Percentiles rank a stretch among this genome's conserved stretches.
phyloP scores from a whole-genome alignment of 192 early-diverging fungal genomes.

The Coemansia brasiliensis region DNA sequence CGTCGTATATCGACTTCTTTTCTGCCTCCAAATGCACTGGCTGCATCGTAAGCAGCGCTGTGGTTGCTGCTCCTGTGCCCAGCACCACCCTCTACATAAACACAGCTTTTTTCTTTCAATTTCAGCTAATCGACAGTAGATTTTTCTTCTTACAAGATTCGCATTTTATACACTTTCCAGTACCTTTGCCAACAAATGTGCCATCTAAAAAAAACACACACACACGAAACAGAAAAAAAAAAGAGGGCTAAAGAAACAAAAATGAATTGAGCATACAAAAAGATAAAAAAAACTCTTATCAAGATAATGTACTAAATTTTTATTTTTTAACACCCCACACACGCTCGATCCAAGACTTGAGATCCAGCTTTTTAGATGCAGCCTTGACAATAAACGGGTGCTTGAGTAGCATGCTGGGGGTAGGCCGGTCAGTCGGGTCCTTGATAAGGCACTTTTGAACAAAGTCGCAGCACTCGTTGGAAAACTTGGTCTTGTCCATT shows the following conservation, averaged over 20 bases:
- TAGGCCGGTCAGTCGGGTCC: conserved; percentile 66
- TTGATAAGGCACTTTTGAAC: conserved; percentile 65
- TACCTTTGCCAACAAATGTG: conserved; percentile 14
- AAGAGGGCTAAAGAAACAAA: too few species aligned
- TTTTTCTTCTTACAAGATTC: not conserved
- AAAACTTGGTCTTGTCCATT: conserved; percentile 59
- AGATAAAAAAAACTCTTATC: too few species aligned
- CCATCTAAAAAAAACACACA: conserved; percentile 4
- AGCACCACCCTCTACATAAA: conserved; percentile 2
- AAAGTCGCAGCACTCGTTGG: conserved; percentile 51
- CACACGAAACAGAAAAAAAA: too few species aligned
- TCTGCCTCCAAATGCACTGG: not conserved
- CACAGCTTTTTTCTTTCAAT: not conserved
- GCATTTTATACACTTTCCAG: not conserved
- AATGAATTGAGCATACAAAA: too few species aligned
- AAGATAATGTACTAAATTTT: too few species aligned
- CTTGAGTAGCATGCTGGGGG: conserved; percentile 64
- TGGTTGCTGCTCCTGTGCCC: conserved; percentile 1
- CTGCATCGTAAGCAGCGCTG: not conserved
- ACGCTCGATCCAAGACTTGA: conserved; percentile 69
- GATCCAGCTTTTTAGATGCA: conserved; percentile 60
- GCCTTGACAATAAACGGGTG: conserved; percentile 71
- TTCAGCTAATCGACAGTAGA: too few species aligned
- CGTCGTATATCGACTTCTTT: conserved; percentile 51
- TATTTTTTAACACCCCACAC: conserved; percentile 61